Evolutionary conservation across 2,329 filamentous ascomycete genomes (phyloP), one percentile per base, ranked within the genome.

Genomic region (Xylariaceae sp.): DNA sequence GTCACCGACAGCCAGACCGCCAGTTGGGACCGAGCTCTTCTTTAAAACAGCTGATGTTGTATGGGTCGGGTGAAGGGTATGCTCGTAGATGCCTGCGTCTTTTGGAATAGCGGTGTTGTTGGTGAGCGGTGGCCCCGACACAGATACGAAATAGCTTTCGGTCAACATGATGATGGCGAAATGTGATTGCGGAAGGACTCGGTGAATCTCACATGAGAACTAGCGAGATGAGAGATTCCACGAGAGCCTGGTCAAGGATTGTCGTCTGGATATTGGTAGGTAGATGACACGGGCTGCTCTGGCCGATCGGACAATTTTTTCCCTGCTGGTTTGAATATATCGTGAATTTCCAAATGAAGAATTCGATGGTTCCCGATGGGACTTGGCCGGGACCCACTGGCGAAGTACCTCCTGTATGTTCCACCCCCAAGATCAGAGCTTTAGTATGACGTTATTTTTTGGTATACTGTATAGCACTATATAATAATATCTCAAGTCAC

Each of bases 71-170:
- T 90, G 88, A 62, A 91, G 81, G 57, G 90, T 86, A 71, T 96
- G 89, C 50, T 89, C 72, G 73, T 95, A 94, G 66, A 97, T 90
- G 63, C 89, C 90, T 45, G 90, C 86, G 73, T 97, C 91, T 71
- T 93, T 85, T 51, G 81, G 77, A 48, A 86, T 75, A 58, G 82
- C 78, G 2, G 83, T 85, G 66, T 84, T 85, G 63, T 83, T 79
- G 55, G 80, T 72, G 52, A 84, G 69, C 4, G 78, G 81, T 42
- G 79, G 76, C 19, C 82, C 83, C 50, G 75, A 76, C 55, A 84
- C 75, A 47, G 82, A 74, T 34, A 81, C 79, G 58, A 85, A 75
- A 65, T 86, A 82, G 53, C 78, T 75, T 65, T 86, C 82, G 18
- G 80, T 77, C 48, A 84, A 65, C 82, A 86, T 86, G 18, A 5